These are phyloP conservation scores for Colletotrichum agaves DNA, from an alignment of 2,329 filamentous ascomycete species.

Conservation along the genomic window DNA sequence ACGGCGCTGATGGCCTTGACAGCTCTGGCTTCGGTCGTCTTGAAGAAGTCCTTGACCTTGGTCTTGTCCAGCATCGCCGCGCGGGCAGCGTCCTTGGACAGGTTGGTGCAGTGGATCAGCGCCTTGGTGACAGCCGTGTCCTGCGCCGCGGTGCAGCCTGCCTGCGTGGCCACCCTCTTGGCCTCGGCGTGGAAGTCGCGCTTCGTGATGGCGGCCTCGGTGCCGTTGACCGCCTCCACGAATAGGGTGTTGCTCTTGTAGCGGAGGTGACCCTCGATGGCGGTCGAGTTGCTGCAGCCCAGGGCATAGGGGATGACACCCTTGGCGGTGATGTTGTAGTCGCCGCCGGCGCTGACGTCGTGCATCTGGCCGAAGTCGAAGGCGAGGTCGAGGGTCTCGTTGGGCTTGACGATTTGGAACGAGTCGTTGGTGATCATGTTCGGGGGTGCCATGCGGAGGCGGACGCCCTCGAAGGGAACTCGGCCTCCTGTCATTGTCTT, in stretches of 20 bases:
- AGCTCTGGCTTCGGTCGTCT: slow-evolving; percentile 53
- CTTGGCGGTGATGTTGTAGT: slow-evolving; percentile 61
- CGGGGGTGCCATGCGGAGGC: slow-evolving; percentile 55
- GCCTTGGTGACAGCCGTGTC: slow-evolving; percentile 55
- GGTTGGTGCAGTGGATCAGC: slow-evolving; percentile 60
- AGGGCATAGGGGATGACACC: slow-evolving; percentile 65
- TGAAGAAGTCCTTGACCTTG: slow-evolving; percentile 72
- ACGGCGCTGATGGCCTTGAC: slow-evolving; percentile 62
- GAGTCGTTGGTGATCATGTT: slow-evolving; percentile 53
- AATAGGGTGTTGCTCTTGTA: slow-evolving; percentile 67
- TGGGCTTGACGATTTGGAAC: slow-evolving; percentile 56
- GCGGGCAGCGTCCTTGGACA: slow-evolving; percentile 59
- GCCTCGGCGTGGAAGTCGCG: slow-evolving; percentile 51
- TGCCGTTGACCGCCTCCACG: slow-evolving; percentile 64
- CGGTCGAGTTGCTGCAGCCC: slow-evolving; percentile 51
- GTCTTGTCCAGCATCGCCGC: slow-evolving; percentile 17
- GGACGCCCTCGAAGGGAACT: slow-evolving; percentile 59
- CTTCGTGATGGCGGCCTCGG: slow-evolving; percentile 59
- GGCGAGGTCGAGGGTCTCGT: slow-evolving; percentile 58
- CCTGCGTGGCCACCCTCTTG: slow-evolving; percentile 60
- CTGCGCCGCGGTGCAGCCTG: slow-evolving; percentile 61
- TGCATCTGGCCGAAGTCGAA: slow-evolving; percentile 64
- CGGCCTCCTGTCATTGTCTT: neutral
- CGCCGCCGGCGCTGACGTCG: slow-evolving; percentile 57
- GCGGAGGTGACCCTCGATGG: slow-evolving; percentile 60